Evolutionary conservation across 2,329 filamentous ascomycete species (phyloP).

Genomic region (Coniosporium tulheliwenetii): DNA sequence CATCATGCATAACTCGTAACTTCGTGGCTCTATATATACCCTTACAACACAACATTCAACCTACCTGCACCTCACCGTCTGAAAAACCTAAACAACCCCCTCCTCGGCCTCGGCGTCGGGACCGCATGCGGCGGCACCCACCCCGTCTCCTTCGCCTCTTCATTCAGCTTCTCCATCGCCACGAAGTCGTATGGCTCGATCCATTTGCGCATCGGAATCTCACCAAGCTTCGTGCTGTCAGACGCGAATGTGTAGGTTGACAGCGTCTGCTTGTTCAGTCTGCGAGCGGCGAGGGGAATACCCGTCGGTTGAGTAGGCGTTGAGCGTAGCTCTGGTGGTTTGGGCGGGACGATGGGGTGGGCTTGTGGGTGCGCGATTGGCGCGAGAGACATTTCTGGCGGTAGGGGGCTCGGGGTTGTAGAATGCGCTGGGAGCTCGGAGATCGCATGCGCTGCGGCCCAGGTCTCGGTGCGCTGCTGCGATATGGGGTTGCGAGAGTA

Average conservation of each 20-base stretch:
- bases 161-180: slow-evolving; percentile 24
- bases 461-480: slow-evolving; percentile 1
- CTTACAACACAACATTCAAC: no score
- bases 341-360: slow-evolving; percentile 1
- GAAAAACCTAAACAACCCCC: slow-evolving; percentile 11
- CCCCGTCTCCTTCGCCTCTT: slow-evolving; percentile 17
- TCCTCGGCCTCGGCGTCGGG: slow-evolving; percentile 4
- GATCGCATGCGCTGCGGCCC: slow-evolving; percentile 6
- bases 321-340: not conserved
- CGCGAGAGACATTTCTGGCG: not conserved
- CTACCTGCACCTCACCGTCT: slow-evolving; percentile 1
- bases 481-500: not conserved
- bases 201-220: slow-evolving; percentile 31
- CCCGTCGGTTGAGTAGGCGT: slow-evolving; percentile 2
- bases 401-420: not conserved
- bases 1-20: no score
- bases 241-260: slow-evolving; percentile 27
- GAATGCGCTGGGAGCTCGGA: not conserved
- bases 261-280: slow-evolving; percentile 19
- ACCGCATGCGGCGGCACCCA: slow-evolving; percentile 8
- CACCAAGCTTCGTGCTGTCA: slow-evolving; percentile 30
- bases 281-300: slow-evolving; percentile 9
- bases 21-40: no score
- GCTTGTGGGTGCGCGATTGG: not conserved
- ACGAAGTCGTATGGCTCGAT: slow-evolving; percentile 25